Conservation (phyloP, 1,284 basidiomycete genomes). For the Athelia sp. region DNA sequence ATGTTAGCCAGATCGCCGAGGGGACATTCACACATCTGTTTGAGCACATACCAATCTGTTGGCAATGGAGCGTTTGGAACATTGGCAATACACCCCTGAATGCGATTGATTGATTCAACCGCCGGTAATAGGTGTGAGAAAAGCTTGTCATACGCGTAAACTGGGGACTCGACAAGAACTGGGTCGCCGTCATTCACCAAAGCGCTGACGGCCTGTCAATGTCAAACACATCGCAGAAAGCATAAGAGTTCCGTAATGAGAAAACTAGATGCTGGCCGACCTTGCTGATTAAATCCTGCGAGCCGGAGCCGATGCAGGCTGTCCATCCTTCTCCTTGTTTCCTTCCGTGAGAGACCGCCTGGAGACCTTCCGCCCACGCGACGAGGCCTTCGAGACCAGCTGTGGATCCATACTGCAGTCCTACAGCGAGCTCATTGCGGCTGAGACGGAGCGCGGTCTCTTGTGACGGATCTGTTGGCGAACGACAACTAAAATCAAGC, state of each 20-base stretch:
- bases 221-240: too few species aligned
- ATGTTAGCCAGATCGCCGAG: conserved; percentile 5
- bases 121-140: conserved; percentile 11
- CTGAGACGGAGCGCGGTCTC: conserved; percentile 47
- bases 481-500: conserved; percentile 55
- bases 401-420: conserved; percentile 78
- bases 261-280: conserved; percentile 26
- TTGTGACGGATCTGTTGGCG: conserved; percentile 40
- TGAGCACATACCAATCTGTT: conserved; percentile 54
- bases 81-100: conserved; percentile 61
- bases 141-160: conserved; percentile 63
- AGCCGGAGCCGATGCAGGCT: conserved; percentile 77
- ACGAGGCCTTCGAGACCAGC: conserved; percentile 61
- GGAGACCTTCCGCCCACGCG: conserved; percentile 65
- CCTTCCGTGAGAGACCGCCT: conserved; percentile 61
- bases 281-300: conserved; percentile 88
- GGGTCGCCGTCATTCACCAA: conserved; percentile 80
- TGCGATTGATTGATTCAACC: conserved; percentile 2
- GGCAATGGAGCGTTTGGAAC: conserved; percentile 49
- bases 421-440: conserved; percentile 53
- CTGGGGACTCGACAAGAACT: conserved; percentile 82
- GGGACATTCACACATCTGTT: conserved; percentile 3
- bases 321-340: conserved; percentile 62
- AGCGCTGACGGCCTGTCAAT: conserved; percentile 43
- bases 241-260: not conserved